A percentile compares a stretch with the other conserved stretches of the same genome.
Conservation (phyloP, 2,329 filamentous ascomycete species). For the Microdochium nivale region DNA sequence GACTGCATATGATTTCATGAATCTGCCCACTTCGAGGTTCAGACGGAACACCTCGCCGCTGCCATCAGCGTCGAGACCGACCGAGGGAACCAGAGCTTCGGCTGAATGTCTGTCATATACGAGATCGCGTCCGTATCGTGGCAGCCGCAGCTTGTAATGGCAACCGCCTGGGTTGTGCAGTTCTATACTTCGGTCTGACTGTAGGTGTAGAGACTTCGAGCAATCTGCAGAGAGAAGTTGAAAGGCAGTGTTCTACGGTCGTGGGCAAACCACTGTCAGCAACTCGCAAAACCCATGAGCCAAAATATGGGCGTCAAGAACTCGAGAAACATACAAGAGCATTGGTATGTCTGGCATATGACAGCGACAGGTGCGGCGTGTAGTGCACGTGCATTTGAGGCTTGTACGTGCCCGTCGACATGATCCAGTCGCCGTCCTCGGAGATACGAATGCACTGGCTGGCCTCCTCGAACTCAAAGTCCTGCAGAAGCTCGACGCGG, state of each 20-base stretch:
- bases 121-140: constrained; percentile 84
- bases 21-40: constrained; percentile 85
- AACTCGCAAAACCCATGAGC: background rate
- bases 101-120: constrained; percentile 74
- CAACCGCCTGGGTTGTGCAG: constrained; percentile 86
- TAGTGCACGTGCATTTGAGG: constrained; percentile 95
- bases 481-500: constrained; percentile 88
- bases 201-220: constrained; percentile 87
- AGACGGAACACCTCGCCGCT: constrained; percentile 87
- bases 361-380: constrained; percentile 86
- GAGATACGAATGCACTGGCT: constrained; percentile 83
- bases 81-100: constrained; percentile 79
- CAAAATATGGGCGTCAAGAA: background rate
- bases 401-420: constrained; percentile 41
- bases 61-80: constrained; percentile 78
- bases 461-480: constrained; percentile 96
- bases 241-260: constrained; percentile 75
- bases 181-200: constrained; percentile 83
- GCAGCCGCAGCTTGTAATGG: constrained; percentile 83
- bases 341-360: constrained; percentile 84
- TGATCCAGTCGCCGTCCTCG: constrained; percentile 94
- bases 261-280: background rate
- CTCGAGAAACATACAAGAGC: constrained; percentile 26
- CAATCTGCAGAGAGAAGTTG: constrained; percentile 83
- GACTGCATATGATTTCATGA: constrained; percentile 89